These are phyloP conservation scores for Hippophae gyantsensis DNA, from an alignment of 306 rosid species.

Conservation along the genomic window DNA sequence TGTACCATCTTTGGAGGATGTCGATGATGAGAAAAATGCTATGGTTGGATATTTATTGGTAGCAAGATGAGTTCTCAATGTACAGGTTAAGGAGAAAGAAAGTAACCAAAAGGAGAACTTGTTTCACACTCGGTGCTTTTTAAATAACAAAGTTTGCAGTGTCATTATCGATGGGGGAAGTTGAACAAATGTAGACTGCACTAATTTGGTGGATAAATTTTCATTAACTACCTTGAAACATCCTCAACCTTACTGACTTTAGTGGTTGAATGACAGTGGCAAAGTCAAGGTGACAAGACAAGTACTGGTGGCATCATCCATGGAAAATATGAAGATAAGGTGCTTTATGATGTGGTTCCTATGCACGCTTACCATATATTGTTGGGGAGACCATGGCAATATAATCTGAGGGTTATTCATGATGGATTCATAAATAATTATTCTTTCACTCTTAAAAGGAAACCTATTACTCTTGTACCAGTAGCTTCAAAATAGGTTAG, in stretches of 20 bases:
- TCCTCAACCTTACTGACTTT: conserved; percentile 1
- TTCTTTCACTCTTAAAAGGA: too few relatives aligned
- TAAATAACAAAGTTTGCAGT: not conserved
- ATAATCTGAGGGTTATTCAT: not conserved
- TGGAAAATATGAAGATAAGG: not conserved
- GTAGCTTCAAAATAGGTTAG: too few relatives aligned
- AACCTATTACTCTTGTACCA: too few relatives aligned
- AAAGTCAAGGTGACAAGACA: conserved; percentile 8
- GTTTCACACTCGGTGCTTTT: conserved; percentile 1
- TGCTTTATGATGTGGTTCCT: too few relatives aligned
- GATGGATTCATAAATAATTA: conserved; percentile 1
- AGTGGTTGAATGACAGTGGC: not conserved
- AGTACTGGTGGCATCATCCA: not conserved
- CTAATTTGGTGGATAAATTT: conserved; percentile 8
- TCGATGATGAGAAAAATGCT: too few relatives aligned
- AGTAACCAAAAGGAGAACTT: not conserved
- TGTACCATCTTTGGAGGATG: too few relatives aligned
- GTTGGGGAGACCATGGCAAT: not conserved
- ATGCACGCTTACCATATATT: too few relatives aligned
- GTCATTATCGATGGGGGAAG: conserved; percentile 8
- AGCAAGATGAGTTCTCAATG: too few relatives aligned
- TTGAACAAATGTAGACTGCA: not conserved
- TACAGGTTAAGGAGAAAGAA: too few relatives aligned
- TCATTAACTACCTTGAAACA: conserved; percentile 3
- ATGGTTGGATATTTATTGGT: too few relatives aligned